Base-by-base conservation (phyloP, 177 flowering plant species). In the Vitis hybrid region DNA sequence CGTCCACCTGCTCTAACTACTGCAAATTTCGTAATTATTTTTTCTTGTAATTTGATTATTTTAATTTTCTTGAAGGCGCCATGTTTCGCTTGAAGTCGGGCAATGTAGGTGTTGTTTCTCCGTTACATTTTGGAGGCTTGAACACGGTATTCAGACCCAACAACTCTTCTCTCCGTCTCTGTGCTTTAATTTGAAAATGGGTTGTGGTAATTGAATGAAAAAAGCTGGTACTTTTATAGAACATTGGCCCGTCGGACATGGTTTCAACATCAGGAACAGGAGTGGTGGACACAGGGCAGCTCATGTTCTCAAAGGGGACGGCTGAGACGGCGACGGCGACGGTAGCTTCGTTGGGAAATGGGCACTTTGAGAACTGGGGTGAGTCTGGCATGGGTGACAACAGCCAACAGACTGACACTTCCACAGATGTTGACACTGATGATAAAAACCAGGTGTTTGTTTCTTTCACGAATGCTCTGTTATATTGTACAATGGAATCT, bases 341-440 rank as follows among this genome's bases (percentile, higher is more conserved):
- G n/a, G 79, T 61, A 62, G 71, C 70, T 10, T 26, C 74, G 3
- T 54, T 81, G 72, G 80, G 79, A 40, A 80, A 76, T 54, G 83
- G 82, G 54, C 78, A 73, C 64, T 80, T 88, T 70, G 96, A 89
- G 78, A 82, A 82, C 68, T 88, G 92, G 92, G 92, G 80, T 23
- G 97, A 91, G 10, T 89, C 94, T 45, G 93, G 84, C 10, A 74
- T 89, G 82, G 91, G 82, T 2, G 91, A 86, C 56, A 75, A 82
- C 50, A 88, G 94, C 78, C 98, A 87, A 70, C 90, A 82, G 63
- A 91, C 96, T 60, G 97, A 91, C 70, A 87, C 92, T 13, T 90
- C 96, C 34, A 90, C 95, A 65, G 95, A 91, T 76, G 74, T 86
- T 32, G 97, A 92, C 61, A 83, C 83, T 64, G 95, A 90, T 75